Evolutionary conservation across 495 filamentous ascomycete species (phyloP).

Genomic region (Diplogelasinospora grovesii): DNA sequence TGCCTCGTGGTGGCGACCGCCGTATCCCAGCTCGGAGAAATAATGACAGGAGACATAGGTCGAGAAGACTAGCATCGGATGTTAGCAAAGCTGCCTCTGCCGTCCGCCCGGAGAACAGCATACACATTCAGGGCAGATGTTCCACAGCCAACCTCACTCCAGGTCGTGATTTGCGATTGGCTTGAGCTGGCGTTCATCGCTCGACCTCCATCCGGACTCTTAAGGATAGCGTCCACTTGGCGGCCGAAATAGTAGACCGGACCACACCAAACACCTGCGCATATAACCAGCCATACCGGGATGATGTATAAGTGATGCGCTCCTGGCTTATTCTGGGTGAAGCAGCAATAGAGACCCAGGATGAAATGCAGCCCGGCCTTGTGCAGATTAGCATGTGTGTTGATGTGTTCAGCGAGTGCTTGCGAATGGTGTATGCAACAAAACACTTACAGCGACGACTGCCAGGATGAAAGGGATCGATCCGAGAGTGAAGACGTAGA

Average conservation of each 20-base stretch:
- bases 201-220: not conserved
- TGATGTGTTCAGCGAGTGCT: not conserved
- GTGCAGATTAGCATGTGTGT: not conserved
- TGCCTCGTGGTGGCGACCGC: not conserved
- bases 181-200: not conserved
- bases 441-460: conserved; percentile 15
- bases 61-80: conserved; percentile 3
- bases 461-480: conserved; percentile 17
- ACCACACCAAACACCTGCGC: conserved; percentile 16
- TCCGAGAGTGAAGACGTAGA: conserved; percentile 14
- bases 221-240: conserved; percentile 4
- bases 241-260: conserved; percentile 15
- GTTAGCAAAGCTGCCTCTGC: not conserved
- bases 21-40: conserved; percentile 4
- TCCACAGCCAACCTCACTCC: conserved; percentile 18
- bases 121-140: conserved; percentile 15
- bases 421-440: too few species aligned
- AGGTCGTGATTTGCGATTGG: conserved; percentile 7
- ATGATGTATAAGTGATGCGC: conserved; percentile 9
- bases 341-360: conserved; percentile 15
- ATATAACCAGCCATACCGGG: conserved; percentile 3
- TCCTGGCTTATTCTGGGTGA: conserved; percentile 5
- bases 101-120: not conserved
- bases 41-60: conserved; percentile 13
- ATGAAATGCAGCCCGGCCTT: conserved; percentile 17